Conservation (phyloP, 176 grass and related monocot species). For the Cenchrus americanus region DNA sequence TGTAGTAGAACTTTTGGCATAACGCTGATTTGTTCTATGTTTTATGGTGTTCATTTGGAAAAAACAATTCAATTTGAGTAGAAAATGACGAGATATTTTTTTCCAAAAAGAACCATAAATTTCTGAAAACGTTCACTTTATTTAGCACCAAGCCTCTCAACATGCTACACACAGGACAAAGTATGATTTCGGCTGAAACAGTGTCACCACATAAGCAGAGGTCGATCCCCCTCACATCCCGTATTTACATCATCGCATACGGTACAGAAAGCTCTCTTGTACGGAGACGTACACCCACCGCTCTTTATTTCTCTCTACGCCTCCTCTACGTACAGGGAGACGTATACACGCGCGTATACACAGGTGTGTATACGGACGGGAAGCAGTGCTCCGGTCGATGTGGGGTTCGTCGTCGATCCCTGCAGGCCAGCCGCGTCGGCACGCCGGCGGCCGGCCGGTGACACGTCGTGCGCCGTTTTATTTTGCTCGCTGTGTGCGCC, state of each 20-base stretch:
- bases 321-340: neutral
- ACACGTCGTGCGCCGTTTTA: neutral
- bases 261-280: neutral
- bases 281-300: neutral
- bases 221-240: neutral
- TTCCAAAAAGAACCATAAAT: neutral
- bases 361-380: neutral
- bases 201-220: neutral
- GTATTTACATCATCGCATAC: neutral
- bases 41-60: too few species aligned
- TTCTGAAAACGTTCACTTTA: neutral
- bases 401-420: neutral
- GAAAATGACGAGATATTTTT: too few species aligned
- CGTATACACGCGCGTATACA: neutral
- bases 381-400: neutral
- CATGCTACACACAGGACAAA: neutral
- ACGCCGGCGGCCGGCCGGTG: neutral
- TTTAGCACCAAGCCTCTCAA: neutral
- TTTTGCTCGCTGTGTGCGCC: neutral
- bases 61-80: too few species aligned
- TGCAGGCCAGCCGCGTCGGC: neutral
- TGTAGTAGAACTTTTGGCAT: too few species aligned
- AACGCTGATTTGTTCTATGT: too few species aligned
- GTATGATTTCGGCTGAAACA: neutral
- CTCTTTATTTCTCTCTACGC: slow-evolving; percentile 23